Evolutionary conservation across 345 rosid species (phyloP).

Genomic region (Erucastrum elatum): DNA sequence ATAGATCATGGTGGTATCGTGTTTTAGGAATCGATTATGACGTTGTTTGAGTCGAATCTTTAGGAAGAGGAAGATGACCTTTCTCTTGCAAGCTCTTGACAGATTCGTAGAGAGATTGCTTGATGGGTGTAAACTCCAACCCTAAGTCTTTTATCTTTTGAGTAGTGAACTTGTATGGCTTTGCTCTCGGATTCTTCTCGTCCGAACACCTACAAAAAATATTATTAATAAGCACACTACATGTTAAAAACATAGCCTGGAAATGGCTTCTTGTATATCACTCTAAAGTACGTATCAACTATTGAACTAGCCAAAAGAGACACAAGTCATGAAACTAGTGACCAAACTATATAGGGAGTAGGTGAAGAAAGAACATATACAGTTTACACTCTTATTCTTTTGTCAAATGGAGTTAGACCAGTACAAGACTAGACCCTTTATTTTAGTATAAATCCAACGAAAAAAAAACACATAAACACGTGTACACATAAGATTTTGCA

Average conservation of each 20-base stretch:
- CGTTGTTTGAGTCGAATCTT: conserved; percentile 40
- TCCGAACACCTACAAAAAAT: conserved; percentile 68
- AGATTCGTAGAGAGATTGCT: conserved; percentile 81
- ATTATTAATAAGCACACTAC: neutral
- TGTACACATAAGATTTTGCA: conserved; percentile 22
- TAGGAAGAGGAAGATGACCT: conserved; percentile 72
- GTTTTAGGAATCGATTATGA: conserved; percentile 23
- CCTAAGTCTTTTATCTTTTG: conserved; percentile 82
- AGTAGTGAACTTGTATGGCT: conserved; percentile 76
- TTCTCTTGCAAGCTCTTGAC: conserved; percentile 89
- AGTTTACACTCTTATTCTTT: conserved; percentile 2
- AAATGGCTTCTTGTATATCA: conserved; percentile 19
- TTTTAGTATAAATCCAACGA: neutral
- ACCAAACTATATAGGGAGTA: conserved; percentile 29
- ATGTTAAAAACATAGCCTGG: conserved; percentile 15
- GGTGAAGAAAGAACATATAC: conserved; percentile 31
- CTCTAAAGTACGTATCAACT: conserved; percentile 4
- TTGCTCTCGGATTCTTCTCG: conserved; percentile 79
- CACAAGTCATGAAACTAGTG: conserved; percentile 37
- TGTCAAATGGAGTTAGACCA: conserved; percentile 28
- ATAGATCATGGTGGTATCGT: conserved; percentile 2
- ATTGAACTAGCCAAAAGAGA: conserved; percentile 11
- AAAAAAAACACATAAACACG: neutral
- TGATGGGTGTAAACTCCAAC: conserved; percentile 70
- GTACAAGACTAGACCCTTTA: neutral